Percentiles rank a stretch among this genome's conserved stretches.
Evolutionary conservation across 1,284 basidiomycete species (phyloP).

Genomic region (Pascua sp.): DNA sequence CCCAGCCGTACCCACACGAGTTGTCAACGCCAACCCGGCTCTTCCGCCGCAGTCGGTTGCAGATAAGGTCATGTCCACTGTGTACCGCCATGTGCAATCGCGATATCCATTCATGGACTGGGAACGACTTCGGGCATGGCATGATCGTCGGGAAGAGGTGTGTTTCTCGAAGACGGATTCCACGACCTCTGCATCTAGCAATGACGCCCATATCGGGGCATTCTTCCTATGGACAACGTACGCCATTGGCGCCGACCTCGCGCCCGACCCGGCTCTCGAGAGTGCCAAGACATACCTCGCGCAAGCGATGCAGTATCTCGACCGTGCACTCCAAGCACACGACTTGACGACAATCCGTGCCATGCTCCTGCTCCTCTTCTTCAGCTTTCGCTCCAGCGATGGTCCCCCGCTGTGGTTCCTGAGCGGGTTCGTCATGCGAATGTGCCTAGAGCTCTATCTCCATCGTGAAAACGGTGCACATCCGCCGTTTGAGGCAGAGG

Average conservation of each 20-base stretch:
- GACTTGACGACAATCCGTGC: conserved; percentile 15
- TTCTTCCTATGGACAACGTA: conserved; percentile 20
- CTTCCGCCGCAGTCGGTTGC: neutral
- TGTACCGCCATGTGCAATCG: conserved; percentile 16
- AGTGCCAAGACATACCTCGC: conserved; percentile 14
- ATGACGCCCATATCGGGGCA: conserved; percentile 10
- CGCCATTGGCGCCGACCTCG: conserved; percentile 12
- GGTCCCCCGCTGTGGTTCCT: conserved; percentile 18
- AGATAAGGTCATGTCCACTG: conserved; percentile 5
- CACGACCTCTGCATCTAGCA: neutral
- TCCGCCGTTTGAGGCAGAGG: conserved; percentile 4
- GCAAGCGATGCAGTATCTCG: conserved; percentile 12
- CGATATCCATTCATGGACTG: conserved; percentile 21
- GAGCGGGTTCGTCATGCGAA: conserved; percentile 14
- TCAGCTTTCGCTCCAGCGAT: conserved; percentile 15
- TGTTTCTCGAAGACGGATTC: neutral
- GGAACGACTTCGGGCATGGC: conserved; percentile 12
- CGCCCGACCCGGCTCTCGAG: neutral
- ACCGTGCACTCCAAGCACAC: conserved; percentile 6
- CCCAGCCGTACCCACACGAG: neutral
- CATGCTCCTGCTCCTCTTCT: conserved; percentile 16
- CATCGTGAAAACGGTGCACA: neutral
- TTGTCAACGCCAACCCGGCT: neutral
- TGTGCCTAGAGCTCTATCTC: conserved; percentile 14
- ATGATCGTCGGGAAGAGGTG: conserved; percentile 3